Base-by-base conservation (phyloP, 768 basidiomycete genomes). In the Lenzites betulinus region DNA sequence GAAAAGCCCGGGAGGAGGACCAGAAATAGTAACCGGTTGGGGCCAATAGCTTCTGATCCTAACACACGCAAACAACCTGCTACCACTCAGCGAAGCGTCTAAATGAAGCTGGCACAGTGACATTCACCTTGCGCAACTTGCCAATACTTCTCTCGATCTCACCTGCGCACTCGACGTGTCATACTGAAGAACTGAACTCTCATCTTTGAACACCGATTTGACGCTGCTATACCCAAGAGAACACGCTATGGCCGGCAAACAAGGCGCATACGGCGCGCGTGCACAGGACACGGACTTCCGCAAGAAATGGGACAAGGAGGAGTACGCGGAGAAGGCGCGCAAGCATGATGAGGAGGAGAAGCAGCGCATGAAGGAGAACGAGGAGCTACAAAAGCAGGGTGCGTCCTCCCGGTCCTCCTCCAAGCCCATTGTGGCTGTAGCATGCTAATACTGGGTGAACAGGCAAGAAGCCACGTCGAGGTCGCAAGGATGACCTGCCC, bases 261-360 rank as follows among this genome's bases (percentile, higher is more conserved):
- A 64, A 54, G 71, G 63, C 20, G 75, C 78, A 20, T 77, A 77
- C 54, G 66, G 67, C 52, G 64, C 77, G 33, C 77, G 77, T 51
- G 74, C 78, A 4, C 64, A 68, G 18, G 90, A 91, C 73, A 90
- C 89, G 11, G 88, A 90, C 73, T 90, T 91, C 66, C 77, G 94
- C 49, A 89, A 89, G 76, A 93, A 88, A 80, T 98, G 95, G 95
- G 91, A 97, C 79, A 93, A 94, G 76, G 88, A 95, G 71, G 92
- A 92, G 71, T 93, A 89, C 76, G 84, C 88, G 15, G 91, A 93
- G 71, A 83, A 83, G 58, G 95, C 95, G 11, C 87, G 86, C 72
- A 86, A 87, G 69, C 89, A 87, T 69, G 93, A 95, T 67, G 74
- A 81, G 33, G 91, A 93, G 63, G 90, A 92, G 70, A 79, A 83